Conservation (phyloP, 2,329 filamentous ascomycete genomes). For the Trichophyton benhamiae region DNA sequence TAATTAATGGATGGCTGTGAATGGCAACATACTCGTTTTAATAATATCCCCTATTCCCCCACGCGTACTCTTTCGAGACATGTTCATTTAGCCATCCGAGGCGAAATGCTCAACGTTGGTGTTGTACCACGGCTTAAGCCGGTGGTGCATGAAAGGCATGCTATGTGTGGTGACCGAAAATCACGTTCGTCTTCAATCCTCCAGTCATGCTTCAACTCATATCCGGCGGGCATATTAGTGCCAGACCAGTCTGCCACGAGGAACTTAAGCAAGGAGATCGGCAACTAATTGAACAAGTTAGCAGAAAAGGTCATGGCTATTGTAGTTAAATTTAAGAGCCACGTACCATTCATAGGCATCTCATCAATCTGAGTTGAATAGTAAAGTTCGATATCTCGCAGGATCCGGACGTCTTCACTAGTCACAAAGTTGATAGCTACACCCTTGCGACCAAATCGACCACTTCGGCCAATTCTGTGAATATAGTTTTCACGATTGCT, state of each 20-base stretch:
- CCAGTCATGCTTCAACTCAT: not conserved
- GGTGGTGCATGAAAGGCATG: not conserved
- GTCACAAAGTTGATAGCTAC: conserved; percentile 99
- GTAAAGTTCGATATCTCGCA: conserved; percentile 93
- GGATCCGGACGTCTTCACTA: conserved; percentile 90
- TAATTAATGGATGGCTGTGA: not conserved
- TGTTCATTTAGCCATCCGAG: not conserved
- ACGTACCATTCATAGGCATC: conserved; percentile 92
- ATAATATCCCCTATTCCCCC: conserved; percentile 15
- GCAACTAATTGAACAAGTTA: conserved; percentile 13
- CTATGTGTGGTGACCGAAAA: not conserved
- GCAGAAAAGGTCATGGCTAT: not conserved
- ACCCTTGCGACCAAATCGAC: conserved; percentile 92
- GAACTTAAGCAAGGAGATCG: conserved; percentile 17
- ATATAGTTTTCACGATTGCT: conserved; percentile 99
- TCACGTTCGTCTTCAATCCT: not conserved
- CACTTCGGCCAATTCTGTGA: conserved; percentile 90
- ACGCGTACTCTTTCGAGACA: conserved; percentile 6
- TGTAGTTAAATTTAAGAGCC: conserved; percentile 1
- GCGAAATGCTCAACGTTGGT: not conserved
- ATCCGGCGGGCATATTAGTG: no score
- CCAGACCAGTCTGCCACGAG: not conserved
- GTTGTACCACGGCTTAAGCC: not conserved
- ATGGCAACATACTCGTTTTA: conserved; percentile 12
- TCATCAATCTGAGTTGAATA: conserved; percentile 96